These are phyloP conservation scores for Alternaria ventricosa DNA, from an alignment of 2,329 filamentous ascomycete genomes.

Conservation along the genomic window DNA sequence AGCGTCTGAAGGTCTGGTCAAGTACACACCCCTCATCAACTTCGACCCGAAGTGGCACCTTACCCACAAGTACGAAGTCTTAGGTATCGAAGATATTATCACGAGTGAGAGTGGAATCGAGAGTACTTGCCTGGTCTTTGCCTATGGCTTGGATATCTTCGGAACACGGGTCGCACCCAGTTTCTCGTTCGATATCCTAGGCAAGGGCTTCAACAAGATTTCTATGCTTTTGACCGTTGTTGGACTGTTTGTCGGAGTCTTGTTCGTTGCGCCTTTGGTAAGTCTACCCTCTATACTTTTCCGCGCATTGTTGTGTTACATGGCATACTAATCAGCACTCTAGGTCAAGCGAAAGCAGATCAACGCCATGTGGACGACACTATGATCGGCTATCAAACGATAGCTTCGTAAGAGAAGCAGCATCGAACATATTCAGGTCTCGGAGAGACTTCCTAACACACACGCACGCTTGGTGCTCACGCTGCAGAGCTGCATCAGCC, in stretches of 20 bases:
- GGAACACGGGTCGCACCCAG: slow-evolving; percentile 87
- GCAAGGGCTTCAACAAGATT: slow-evolving; percentile 91
- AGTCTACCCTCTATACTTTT: slow-evolving; percentile 12
- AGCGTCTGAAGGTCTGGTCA: slow-evolving; percentile 79
- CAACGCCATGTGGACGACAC: slow-evolving; percentile 65
- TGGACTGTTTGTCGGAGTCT: slow-evolving; percentile 77
- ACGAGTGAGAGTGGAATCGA: slow-evolving; percentile 82
- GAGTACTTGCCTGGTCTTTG: slow-evolving; percentile 89
- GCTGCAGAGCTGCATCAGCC: neutral
- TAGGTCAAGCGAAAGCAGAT: slow-evolving; percentile 69
- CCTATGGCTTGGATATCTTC: slow-evolving; percentile 87
- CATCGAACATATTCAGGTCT: neutral
- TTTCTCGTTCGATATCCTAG: slow-evolving; percentile 88
- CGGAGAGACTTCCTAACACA: neutral
- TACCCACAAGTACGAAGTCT: slow-evolving; percentile 80
- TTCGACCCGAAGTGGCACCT: slow-evolving; percentile 82
- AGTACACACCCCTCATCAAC: slow-evolving; percentile 78
- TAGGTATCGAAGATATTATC: slow-evolving; percentile 76
- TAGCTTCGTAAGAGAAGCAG: neutral
- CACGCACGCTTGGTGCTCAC: neutral
- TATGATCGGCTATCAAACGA: slow-evolving; percentile 32
- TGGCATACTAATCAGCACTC: slow-evolving; percentile 14
- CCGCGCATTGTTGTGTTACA: neutral
- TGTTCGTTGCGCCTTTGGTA: slow-evolving; percentile 85
- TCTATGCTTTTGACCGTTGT: slow-evolving; percentile 84